Base-by-base conservation (phyloP, 108 stramenopile species). In the Pseudonitzschia multiseries region DNA sequence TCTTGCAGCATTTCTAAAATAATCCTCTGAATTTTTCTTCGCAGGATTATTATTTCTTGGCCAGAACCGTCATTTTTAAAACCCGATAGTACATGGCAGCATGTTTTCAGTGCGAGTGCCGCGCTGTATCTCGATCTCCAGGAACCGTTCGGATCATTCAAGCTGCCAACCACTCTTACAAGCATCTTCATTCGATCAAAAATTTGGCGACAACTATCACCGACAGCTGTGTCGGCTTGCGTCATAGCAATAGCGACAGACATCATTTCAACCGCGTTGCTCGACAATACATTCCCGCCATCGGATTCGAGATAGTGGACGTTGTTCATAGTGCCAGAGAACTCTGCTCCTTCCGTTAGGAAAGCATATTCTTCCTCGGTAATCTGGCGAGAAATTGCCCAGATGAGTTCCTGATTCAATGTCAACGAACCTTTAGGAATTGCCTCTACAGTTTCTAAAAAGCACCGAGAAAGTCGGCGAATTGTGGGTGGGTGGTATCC, bases 381-480 rank as follows among this genome's bases (percentile, higher is more conserved):
- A 12, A 67, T 67, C 28, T 67, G 20, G 36, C 18, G 28, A 12
- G 66, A 67, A 10, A 67, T 18, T 5, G 44, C 8, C 66, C 66
- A 67, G 5, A 67, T 24, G n/a, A 67, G 24, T 4, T 50, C 66
- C 13, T 29, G 26, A 22, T 68, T 24, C 29, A 26, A n/a, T 17
- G 67, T 50, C 46, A 31, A 28, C n/a, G 15, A 29, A 6, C 8
- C 17, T 8, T 9, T 66, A 18, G 65, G 65, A 43, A 20, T 46
- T 42, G 66, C 17, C 13, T 50, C 43, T n/a, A 57, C 46, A 14
- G 67, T 41, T 64, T 89, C 88, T 33, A 89, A 41, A 48, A 79
- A 56, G 57, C 84, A 86, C 5, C 88, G 74, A 6, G 83, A 84
- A 17, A 89, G 53, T 2, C 88, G 82, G 21, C 88, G 78, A 31